These are phyloP conservation scores for Arxiozyma slooffiae DNA, from an alignment of 1,139 yeast genomes.

Conservation along the genomic window DNA sequence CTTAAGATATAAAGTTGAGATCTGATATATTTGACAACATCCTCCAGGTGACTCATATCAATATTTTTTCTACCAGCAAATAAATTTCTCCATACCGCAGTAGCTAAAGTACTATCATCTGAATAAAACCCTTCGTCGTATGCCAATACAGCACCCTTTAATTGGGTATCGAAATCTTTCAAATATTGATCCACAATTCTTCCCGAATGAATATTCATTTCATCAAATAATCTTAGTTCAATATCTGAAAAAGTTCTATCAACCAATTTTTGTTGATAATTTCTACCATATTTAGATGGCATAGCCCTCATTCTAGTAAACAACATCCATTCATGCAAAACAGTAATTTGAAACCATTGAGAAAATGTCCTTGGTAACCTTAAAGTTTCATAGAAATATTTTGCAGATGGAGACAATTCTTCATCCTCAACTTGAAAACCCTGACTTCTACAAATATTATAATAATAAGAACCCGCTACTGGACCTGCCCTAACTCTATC, in stretches of 20 bases:
- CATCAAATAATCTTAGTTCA: slow-evolving; percentile 75
- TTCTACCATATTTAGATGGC: slow-evolving; percentile 81
- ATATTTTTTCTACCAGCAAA: slow-evolving; percentile 78
- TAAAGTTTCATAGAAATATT: slow-evolving; percentile 68
- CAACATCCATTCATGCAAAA: slow-evolving; percentile 86
- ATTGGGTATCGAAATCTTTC: slow-evolving; percentile 83
- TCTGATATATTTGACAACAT: slow-evolving; percentile 77
- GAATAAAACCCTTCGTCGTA: slow-evolving; percentile 87
- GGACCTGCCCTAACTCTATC: slow-evolving; percentile 89
- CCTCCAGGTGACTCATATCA: slow-evolving; percentile 78
- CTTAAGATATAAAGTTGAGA: slow-evolving; percentile 80
- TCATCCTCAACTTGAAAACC: slow-evolving; percentile 68
- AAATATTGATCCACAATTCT: slow-evolving; percentile 76
- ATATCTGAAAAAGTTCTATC: slow-evolving; percentile 86
- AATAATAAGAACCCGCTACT: slow-evolving; percentile 81
- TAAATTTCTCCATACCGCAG: slow-evolving; percentile 85
- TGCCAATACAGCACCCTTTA: slow-evolving; percentile 80
- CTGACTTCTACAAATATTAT: slow-evolving; percentile 78
- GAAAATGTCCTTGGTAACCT: slow-evolving; percentile 78
- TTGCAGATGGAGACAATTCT: slow-evolving; percentile 53
- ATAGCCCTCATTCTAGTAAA: slow-evolving; percentile 92
- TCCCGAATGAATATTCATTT: slow-evolving; percentile 75
- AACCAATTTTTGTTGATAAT: slow-evolving; percentile 84
- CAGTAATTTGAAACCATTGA: slow-evolving; percentile 90
- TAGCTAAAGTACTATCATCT: slow-evolving; percentile 75